Base-by-base conservation (phyloP, 306 rosid species). In the Neltuma alba region DNA sequence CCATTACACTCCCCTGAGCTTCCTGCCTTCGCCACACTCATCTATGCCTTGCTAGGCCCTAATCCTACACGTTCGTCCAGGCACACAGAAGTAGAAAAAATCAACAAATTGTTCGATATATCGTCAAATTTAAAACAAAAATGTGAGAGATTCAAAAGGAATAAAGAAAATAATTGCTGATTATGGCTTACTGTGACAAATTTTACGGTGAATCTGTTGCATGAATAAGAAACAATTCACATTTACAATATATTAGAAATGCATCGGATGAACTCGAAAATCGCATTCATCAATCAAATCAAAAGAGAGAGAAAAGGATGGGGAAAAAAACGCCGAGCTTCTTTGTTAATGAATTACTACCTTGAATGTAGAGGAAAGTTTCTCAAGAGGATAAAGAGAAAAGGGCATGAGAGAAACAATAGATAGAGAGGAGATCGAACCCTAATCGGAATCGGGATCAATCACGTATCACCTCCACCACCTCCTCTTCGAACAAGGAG, bases 1-100 rank as follows among this genome's bases (percentile, higher is more conserved):
- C 70, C 73, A 4, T 31, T 58, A 74, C 73, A 85, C 18, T 84
- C 84, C 47, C 74, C 86, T 34, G 85, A 82, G 79, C 74, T 74
- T 74, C 60, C 85, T 15, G 72, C 55, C 4, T 60, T 60, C 18
- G 5, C 44, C 44, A 73, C 41, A 79, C 86, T 83, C 87, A 80
- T 83, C 68, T 79, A 41, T 72, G 47, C 69, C 64, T 72, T 31
- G 36, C 68, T 76, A 72, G n/a, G 54, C 78, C 50, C 45, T 25
- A 38, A 52, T 21, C 58, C 78, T 70, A 76, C 64, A 55, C 5
- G 72, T 66, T 58, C 30, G 34, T 48, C 16, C 48, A 70, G 8
- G 38, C 36, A n/a, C 28, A 45, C 4, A 15, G 8, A 30, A 40
- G 14, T 12, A 31, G 55, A 41, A 77, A 77, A 72, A 41, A 20